These are phyloP conservation scores for Phycomyces nitens DNA, from an alignment of 192 early-diverging fungal species.

Conservation along the genomic window DNA sequence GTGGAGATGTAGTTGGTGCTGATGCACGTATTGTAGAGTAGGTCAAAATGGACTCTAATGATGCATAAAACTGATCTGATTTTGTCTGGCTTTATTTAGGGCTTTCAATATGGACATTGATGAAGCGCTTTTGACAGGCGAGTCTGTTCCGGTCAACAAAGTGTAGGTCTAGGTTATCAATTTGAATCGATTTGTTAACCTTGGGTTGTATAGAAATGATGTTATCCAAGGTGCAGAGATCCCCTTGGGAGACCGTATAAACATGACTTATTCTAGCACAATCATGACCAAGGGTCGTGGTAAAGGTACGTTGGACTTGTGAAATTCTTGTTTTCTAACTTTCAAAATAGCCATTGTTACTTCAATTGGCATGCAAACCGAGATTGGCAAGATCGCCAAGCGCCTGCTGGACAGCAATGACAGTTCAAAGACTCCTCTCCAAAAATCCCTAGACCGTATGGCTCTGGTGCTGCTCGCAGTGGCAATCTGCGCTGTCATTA, in stretches of 20 bases:
- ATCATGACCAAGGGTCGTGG: slow-evolving; percentile 85
- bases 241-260: slow-evolving; percentile 88
- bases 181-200: not conserved
- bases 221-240: slow-evolving; percentile 64
- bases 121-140: slow-evolving; percentile 92
- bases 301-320: slow-evolving; percentile 37
- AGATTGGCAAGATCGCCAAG: slow-evolving; percentile 90
- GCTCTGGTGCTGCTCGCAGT: slow-evolving; percentile 73
- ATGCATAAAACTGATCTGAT: not conserved
- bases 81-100: slow-evolving; percentile 39
- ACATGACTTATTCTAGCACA: slow-evolving; percentile 88
- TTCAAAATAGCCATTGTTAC: slow-evolving; percentile 78
- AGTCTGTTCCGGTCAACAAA: slow-evolving; percentile 82
- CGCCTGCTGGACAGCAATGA: slow-evolving; percentile 62
- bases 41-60: slow-evolving; percentile 7
- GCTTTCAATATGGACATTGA: slow-evolving; percentile 88
- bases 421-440: slow-evolving; percentile 58
- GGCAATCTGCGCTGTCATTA: slow-evolving; percentile 69
- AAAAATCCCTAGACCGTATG: slow-evolving; percentile 69
- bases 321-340: too few relatives aligned
- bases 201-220: slow-evolving; percentile 32
- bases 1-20: slow-evolving; percentile 92
- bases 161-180: slow-evolving; percentile 23
- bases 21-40: slow-evolving; percentile 72
- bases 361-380: slow-evolving; percentile 79